Evolutionary conservation across 1,284 basidiomycete genomes (phyloP), one percentile per base, ranked within the genome.

Genomic region (Ganoderma lucidum): DNA sequence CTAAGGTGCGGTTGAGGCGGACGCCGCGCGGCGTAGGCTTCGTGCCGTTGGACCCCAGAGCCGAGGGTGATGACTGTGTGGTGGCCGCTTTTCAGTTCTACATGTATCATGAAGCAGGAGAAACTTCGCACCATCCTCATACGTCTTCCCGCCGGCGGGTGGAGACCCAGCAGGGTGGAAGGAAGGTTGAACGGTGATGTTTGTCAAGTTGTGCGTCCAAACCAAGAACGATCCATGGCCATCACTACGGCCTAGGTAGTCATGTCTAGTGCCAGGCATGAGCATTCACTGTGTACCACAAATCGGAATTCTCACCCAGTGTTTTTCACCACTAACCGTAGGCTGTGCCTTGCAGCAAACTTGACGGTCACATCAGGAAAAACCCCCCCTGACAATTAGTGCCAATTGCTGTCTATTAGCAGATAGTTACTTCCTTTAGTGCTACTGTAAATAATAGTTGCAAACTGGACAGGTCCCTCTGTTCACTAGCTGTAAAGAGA

Each of bases 301-400:
- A 10, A 39, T 9, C 70, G 64, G 55, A 69, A 67, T 1, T 51
- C 79, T 42, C 67, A 82, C 80, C 85, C 86, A 0, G 85, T 86
- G 67, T 85, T 86, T 76, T 86, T 87, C n/a, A 87, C 76, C 0
- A 81, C 83, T 0, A 87, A 69, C 4, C 81, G 81, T 12, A 87
- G 72, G 68, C 83, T 81, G 64, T 84, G 75, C 35, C 76, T 64
- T 0, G 70, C 77, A 0, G 82, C 83, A 70, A 86, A 86, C 32
- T 76, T 76, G 12, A 86, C 78, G 1, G 82, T 23, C 23, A n/a
- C n/a, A n/a, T n/a, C n/a, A n/a, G n/a, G n/a, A n/a, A n/a, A n/a
- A n/a, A n/a, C n/a, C n/a, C n/a, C n/a, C n/a, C n/a, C n/a, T n/a
- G n/a, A n/a, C n/a, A n/a, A n/a, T n/a, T n/a, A n/a, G n/a, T n/a